Base-by-base conservation (phyloP, 2,329 filamentous ascomycete genomes). In the Waltergamsia citrina region DNA sequence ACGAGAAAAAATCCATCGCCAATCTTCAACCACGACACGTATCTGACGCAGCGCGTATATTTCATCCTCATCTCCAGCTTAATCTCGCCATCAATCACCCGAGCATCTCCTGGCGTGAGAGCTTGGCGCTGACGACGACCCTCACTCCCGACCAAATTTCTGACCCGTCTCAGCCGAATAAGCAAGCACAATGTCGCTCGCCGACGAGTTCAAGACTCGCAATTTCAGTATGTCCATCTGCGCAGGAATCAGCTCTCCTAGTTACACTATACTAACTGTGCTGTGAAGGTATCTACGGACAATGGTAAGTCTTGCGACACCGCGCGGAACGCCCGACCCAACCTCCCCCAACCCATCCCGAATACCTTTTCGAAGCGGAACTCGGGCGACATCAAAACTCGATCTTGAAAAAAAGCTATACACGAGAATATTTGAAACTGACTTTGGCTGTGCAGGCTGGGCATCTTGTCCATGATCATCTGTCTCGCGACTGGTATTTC, bases 151-250 rank as follows among this genome's bases (percentile, higher is more conserved):
- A 8, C 22, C 22, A 24, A n/a, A n/a, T n/a, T n/a, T n/a, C n/a
- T n/a, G n/a, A n/a, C n/a, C n/a, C n/a, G n/a, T n/a, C n/a, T n/a
- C n/a, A n/a, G n/a, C n/a, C n/a, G n/a, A n/a, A n/a, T n/a, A 34
- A 48, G 14, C 44, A 50, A 52, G 47, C 67, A 78, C 63, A 43
- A 82, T 82, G 78, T 72, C 76, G 56, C 68, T 83, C 63, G 73
- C 73, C 59, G 78, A 83, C 52, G 78, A 83, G 60, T 81, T 84
- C 54, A 71, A 71, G 54, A 80, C 78, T 40, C 69, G 79, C 51
- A 84, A 84, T 63, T 84, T 84, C 62, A 84, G 78, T 83, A 67
- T 51, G 78, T 64, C 40, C 28, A 28, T 36, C 43, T 33, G 14
- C 31, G 20, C 34, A 32, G 15, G 16, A 4, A 26, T 28, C 16